Conservation (phyloP, 352 stramenopile species). For the Globisporangium cederbergense region DNA sequence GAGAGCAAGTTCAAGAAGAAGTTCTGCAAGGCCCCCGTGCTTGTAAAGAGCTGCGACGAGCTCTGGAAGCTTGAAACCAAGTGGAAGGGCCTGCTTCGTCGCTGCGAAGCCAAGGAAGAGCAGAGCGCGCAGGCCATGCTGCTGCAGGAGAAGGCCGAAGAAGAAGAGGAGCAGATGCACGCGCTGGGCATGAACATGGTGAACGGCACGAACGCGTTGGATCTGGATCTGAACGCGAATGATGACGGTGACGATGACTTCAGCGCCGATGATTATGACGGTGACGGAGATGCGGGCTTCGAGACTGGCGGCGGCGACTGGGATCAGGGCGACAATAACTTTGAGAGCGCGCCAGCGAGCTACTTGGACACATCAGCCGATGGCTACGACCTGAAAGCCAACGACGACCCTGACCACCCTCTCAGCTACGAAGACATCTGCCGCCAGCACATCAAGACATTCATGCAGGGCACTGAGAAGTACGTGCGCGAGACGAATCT, state of each 20-base stretch:
- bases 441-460: slow-evolving; percentile 68
- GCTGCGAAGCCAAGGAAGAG: slow-evolving; percentile 41
- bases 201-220: slow-evolving; percentile 20
- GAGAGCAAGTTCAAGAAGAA: slow-evolving; percentile 62
- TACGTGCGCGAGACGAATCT: slow-evolving; percentile 75
- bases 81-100: slow-evolving; percentile 56
- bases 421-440: slow-evolving; percentile 74
- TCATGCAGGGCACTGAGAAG: slow-evolving; percentile 79
- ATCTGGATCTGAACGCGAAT: slow-evolving; percentile 34
- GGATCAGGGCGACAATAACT: slow-evolving; percentile 21
- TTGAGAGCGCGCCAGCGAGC: not conserved
- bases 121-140: slow-evolving; percentile 65
- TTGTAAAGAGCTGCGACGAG: slow-evolving; percentile 48
- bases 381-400: not conserved
- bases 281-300: slow-evolving; percentile 16
- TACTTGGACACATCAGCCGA: not conserved
- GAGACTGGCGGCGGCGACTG: slow-evolving; percentile 17
- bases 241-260: slow-evolving; percentile 16
- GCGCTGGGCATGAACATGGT: slow-evolving; percentile 33
- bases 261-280: slow-evolving; percentile 30
- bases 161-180: slow-evolving; percentile 60
- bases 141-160: slow-evolving; percentile 60
- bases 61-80: slow-evolving; percentile 69
- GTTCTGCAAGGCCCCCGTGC: slow-evolving; percentile 48
- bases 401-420: slow-evolving; percentile 20